Percentiles rank a stretch among this genome's conserved stretches.
Conservation (phyloP, 495 filamentous ascomycete species). For the Aspergillus cristatus region DNA sequence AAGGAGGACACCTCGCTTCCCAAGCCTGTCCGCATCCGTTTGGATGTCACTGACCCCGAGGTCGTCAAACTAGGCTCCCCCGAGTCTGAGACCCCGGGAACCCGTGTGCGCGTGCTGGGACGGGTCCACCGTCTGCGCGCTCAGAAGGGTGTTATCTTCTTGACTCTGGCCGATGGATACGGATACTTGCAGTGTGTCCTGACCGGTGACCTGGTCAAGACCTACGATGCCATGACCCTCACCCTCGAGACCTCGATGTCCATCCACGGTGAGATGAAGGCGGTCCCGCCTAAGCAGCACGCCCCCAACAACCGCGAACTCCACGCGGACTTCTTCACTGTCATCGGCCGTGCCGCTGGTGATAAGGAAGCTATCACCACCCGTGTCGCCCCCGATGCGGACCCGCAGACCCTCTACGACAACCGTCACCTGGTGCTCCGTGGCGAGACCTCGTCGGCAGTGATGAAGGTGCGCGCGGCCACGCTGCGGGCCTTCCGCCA, state of each 20-base stretch:
- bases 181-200: conserved; percentile 86
- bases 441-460: conserved; percentile 74
- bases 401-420: conserved; percentile 74
- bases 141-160: conserved; percentile 83
- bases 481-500: conserved; percentile 76
- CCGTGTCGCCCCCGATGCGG: conserved; percentile 70
- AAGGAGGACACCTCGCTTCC: conserved; percentile 74
- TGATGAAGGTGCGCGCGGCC: conserved; percentile 86
- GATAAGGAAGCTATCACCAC: conserved; percentile 93
- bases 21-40: conserved; percentile 63
- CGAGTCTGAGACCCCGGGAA: conserved; percentile 49
- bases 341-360: conserved; percentile 75
- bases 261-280: conserved; percentile 80
- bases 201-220: conserved; percentile 75
- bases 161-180: conserved; percentile 82
- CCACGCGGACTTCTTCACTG: conserved; percentile 86
- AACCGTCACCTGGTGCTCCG: conserved; percentile 87
- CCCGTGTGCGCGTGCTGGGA: conserved; percentile 73
- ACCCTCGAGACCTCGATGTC: conserved; percentile 84
- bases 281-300: conserved; percentile 66
- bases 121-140: conserved; percentile 74
- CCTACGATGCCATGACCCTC: conserved; percentile 83
- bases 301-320: conserved; percentile 87
- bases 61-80: conserved; percentile 51
- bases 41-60: conserved; percentile 52